Evolutionary conservation across 2,329 filamentous ascomycete genomes (phyloP), one percentile per base, ranked within the genome.

Genomic region (Ceratocystis eucalypticola): DNA sequence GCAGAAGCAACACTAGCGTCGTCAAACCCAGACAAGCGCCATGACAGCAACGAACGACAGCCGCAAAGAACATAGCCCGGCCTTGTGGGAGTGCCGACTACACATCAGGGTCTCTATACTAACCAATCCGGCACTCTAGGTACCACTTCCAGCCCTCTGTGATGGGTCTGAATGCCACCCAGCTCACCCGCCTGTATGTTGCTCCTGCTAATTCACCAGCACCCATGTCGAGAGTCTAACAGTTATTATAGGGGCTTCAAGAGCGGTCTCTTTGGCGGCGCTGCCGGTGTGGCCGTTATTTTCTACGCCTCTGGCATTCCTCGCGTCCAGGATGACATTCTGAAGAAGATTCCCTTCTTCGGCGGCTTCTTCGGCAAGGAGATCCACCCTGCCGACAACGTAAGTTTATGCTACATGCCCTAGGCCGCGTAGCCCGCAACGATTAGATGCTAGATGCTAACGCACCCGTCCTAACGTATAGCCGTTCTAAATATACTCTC

Each of bases 271-370:
- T 84, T 84, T 72, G 83, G 83, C 68, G 83, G 77, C 69, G 81
- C 83, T 67, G 82, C 81, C 68, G 80, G 80, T 71, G 78, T 84
- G 69, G 82, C 77, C 70, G 76, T 84, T 69, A 79, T 86, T 71
- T 84, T 82, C 79, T 84, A 78, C 74, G 78, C 81, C 70, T 85
- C 83, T 50, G 84, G 84, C 70, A 80, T 87, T 62, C 85, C 85
- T 70, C 80, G 78, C 74, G 77, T 87, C 70, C 77, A 83, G 74
- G 73, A 73, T 61, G 85, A 88, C 71, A 77, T 88, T 69, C 79
- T 87, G 69, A 75, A 79, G 74, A 82, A 84, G 76, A 67, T 77
- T 63, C 37, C 62, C 55, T 65, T 64, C 41, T 5, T 63, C 15
- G 44, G 30, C 30, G 37, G 22, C 15, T 17, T 28, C n/a, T 48